Base-by-base conservation (phyloP, 23 red algal species). In the Gracilaria domingensis region DNA sequence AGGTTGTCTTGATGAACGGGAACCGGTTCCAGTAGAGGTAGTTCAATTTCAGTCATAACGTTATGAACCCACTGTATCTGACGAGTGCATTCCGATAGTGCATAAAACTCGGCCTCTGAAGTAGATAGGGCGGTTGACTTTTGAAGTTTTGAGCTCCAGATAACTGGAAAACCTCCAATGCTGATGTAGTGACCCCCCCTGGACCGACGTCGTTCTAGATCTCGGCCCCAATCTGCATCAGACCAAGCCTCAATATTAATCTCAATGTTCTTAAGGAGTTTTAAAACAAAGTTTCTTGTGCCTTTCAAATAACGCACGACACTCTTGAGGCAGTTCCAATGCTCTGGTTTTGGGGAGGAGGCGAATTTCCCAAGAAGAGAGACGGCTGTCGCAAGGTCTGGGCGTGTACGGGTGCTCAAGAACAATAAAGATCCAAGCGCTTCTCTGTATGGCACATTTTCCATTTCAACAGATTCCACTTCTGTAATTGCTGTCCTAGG, bases 1-100 rank as follows among this genome's bases (percentile, higher is more conserved):
- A n/a, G n/a, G n/a, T n/a, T n/a, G n/a, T n/a, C n/a, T n/a, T n/a
- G n/a, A n/a, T n/a, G 32, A 14, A 84, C 42, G 1, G 25, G 32
- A 84, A 84, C 42, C 18, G 80, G 4, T 35, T 84, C 61, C 80
- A 23, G 9, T 59, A 84, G 32, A 62, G 80, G 28, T 6, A 64
- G 29, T 62, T 66, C 4, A 4, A 75, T 60, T 70, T 86, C 82
- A 13, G 33, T 12, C 47, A 86, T 30, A 17, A 86, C 25, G 29
- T 14, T 47, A 0, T 48, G 13, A 17, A 86, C 23, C 82, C 82
- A 70, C 34, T 34, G 9, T 32, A 86, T 72, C 26, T 86, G 20
- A 5, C 73, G 71, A 12, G 73, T 48, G 39, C 57, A 86, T 74
- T 86, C 60, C 17, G 82, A n/a, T n/a, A n/a, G n/a, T n/a, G n/a